A percentile compares a stretch with the other conserved stretches of the same genome.
Evolutionary conservation across 2,329 filamentous ascomycete species (phyloP).

Genomic region (Calonectria pteridis): DNA sequence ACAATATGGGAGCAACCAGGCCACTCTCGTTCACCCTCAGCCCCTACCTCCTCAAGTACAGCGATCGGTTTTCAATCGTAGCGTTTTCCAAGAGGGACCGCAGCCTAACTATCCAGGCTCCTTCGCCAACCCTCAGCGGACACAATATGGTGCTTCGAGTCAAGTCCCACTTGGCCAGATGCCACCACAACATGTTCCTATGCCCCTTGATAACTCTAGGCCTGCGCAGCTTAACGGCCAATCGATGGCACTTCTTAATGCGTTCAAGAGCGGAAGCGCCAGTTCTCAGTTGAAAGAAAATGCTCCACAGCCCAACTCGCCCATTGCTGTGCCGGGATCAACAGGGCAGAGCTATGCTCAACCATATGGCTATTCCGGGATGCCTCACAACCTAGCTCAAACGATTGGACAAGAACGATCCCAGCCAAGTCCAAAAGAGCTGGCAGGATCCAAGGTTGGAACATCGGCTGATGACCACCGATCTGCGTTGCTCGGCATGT

Average conservation of each 20-base stretch:
- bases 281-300: constrained; percentile 39
- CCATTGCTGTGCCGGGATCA: constrained; percentile 9
- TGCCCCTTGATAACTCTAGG: constrained; percentile 29
- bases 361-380: constrained; percentile 26
- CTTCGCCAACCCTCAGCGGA: constrained; percentile 37
- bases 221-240: constrained; percentile 54
- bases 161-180: constrained; percentile 32
- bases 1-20: constrained; percentile 41
- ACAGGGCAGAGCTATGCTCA: constrained; percentile 28
- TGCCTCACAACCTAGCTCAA: constrained; percentile 28
- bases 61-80: constrained; percentile 61
- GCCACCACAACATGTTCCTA: neutral
- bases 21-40: constrained; percentile 56
- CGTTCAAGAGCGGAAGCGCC: constrained; percentile 53
- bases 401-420: constrained; percentile 27
- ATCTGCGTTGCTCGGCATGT: constrained; percentile 65
- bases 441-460: constrained; percentile 44
- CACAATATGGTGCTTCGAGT: constrained; percentile 38
- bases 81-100: constrained; percentile 45
- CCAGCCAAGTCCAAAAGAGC: constrained; percentile 44
- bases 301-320: constrained; percentile 19
- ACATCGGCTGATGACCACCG: constrained; percentile 54
- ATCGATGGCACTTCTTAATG: constrained; percentile 59
- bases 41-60: constrained; percentile 69
- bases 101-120: constrained; percentile 29